Conservation (phyloP, 805 yeast species). For the Phaffomyces antillensis region DNA sequence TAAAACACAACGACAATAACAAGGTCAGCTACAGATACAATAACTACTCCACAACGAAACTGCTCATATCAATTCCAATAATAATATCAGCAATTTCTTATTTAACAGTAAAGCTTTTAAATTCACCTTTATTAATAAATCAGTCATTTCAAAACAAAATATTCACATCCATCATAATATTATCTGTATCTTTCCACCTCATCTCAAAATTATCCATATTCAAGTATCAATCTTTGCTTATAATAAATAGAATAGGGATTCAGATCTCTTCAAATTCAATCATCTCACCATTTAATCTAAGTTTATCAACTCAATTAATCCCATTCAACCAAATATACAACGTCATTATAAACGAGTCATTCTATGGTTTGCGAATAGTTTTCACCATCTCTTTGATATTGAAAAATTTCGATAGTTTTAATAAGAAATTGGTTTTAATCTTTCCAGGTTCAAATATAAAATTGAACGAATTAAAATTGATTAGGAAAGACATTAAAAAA, state of each 20-base stretch:
- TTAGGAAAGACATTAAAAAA: constrained; percentile 6
- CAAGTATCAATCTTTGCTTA: no score
- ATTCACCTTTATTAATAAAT: no score
- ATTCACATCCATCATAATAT: no score
- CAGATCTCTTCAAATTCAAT: no score
- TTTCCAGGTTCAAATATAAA: constrained; percentile 8
- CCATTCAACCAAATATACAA: constrained; percentile 45
- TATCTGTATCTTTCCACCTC: no score
- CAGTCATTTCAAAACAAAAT: no score
- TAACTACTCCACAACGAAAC: background rate
- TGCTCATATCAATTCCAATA: no score
- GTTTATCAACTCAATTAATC: background rate
- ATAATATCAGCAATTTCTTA: no score
- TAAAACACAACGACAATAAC: background rate
- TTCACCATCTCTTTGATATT: constrained; percentile 57
- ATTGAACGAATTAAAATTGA: constrained; percentile 6
- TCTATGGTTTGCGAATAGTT: constrained; percentile 57
- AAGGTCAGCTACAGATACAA: background rate
- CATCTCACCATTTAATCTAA: no score
- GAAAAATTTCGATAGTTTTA: constrained; percentile 22
- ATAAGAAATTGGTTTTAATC: background rate
- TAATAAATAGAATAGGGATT: no score
- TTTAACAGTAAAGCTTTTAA: no score
- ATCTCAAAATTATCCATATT: no score
- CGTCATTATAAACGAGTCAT: constrained; percentile 69